Evolutionary conservation across 202 grass and related monocot genomes (phyloP).

Genomic region (Brachypodium distachyon): DNA sequence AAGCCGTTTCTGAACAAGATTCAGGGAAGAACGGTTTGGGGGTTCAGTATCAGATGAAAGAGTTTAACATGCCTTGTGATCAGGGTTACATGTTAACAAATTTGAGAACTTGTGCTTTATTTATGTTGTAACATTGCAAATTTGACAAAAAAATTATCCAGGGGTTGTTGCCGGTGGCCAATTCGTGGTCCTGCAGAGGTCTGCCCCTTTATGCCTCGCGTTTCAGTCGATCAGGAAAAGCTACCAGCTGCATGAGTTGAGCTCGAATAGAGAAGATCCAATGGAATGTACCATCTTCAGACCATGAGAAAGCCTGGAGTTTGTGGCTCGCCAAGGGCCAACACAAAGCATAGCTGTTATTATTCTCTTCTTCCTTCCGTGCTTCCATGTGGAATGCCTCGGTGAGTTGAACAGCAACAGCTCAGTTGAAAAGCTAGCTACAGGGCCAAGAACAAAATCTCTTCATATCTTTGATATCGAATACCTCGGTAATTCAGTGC

Average conservation of each 20-base stretch:
- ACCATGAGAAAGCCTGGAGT: not conserved
- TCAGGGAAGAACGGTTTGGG: too few relatives aligned
- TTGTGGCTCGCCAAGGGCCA: not conserved
- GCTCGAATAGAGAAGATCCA: slow-evolving; percentile 31
- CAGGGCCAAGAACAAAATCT: slow-evolving; percentile 20
- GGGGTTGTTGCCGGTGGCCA: too few relatives aligned
- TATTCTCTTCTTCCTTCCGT: not conserved
- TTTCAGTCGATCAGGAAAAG: not conserved
- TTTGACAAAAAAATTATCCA: too few relatives aligned
- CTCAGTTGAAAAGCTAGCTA: not conserved
- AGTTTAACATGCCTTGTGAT: too few relatives aligned
- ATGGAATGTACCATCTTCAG: slow-evolving; percentile 33
- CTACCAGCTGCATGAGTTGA: not conserved
- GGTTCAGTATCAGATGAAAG: too few relatives aligned
- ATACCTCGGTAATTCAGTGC: not conserved
- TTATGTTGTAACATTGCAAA: too few relatives aligned
- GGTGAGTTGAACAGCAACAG: slow-evolving; percentile 14
- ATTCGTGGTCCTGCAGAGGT: not conserved
- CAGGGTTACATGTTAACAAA: too few relatives aligned
- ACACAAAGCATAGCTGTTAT: not conserved
- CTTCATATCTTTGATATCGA: not conserved
- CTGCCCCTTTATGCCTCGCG: not conserved
- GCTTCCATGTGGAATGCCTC: not conserved
- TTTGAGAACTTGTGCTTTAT: too few relatives aligned
- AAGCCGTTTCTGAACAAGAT: too few relatives aligned